Base-by-base conservation (phyloP, 2,329 filamentous ascomycete species). In the Fusarium zealandicum region DNA sequence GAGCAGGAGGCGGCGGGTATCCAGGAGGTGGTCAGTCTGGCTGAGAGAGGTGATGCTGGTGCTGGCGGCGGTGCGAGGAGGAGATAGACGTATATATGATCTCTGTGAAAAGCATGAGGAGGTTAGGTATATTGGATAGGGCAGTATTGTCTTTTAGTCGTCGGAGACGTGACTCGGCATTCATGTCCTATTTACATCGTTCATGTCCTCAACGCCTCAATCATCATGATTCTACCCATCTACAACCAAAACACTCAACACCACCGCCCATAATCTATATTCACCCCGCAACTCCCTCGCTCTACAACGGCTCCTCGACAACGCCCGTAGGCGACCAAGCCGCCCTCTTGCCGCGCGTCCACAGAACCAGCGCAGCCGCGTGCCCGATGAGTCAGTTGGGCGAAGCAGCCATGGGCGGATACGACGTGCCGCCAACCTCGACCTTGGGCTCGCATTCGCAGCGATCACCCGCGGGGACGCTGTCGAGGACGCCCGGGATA, bases 1-100 rank as follows among this genome's bases (percentile, higher is more conserved):
- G 93, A 97, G 77, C 92, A 98, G 78, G 93, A 97, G 75, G 93
- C 90, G 41, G 91, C 92, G 28, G 93, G 95, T 9, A 97, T 98
- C 73, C 90, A 92, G 13, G 95, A 98, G 77, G 91, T 98, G 36
- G 90, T 98, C 48, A 95, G 88, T 69, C 78, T 98, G 69, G 87
- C 88, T 42, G 92, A 96, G 65, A 86, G 86, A 61, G 84, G 80
- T 35, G 85, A 82, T 54, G 82, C 81, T 17, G 84, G 71, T 65
- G 66, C 60, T 16, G 65, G 57, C 8, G 69, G 68, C 2, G 72
- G 70, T 3, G 72, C 62, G 16, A 72, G 71, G 56, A 70, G 73
- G 57, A 69, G 73, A 42, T 74, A 56, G 45, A 51, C 5, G 4
- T 18, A 20, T 36, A 14, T n/a, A 32, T 7, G 16, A 25, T 32